A percentile compares a stretch with the other conserved stretches of the same genome.
Evolutionary conservation across 768 basidiomycete genomes (phyloP).

Genomic region (Hortiboletus campestris): DNA sequence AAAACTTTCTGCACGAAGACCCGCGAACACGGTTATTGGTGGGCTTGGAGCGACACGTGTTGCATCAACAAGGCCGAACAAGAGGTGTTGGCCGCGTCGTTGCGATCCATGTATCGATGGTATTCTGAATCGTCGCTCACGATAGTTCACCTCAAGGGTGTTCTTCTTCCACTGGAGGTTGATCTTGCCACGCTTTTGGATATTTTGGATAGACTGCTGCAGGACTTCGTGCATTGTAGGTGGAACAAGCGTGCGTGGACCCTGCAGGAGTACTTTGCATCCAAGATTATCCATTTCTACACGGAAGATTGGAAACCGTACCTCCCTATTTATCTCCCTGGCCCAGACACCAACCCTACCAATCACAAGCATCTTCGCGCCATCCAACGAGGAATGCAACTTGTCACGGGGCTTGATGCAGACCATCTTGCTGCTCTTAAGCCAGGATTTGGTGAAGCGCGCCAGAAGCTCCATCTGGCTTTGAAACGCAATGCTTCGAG

Average conservation of each 20-base stretch:
- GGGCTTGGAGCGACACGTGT: constrained; percentile 28
- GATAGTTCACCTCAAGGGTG: constrained; percentile 22
- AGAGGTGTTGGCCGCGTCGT: constrained; percentile 13
- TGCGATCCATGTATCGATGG: constrained; percentile 29
- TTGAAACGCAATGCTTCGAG: constrained; percentile 17
- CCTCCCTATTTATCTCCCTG: neutral
- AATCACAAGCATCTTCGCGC: constrained; percentile 11
- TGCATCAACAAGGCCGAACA: constrained; percentile 25
- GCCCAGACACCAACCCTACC: neutral
- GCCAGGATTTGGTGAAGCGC: constrained; percentile 6
- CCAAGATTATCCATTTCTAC: constrained; percentile 22
- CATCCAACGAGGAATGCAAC: constrained; percentile 17
- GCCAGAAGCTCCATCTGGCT: constrained; percentile 23
- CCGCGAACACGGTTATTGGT: constrained; percentile 7
- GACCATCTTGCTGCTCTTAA: neutral
- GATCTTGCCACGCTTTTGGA: neutral
- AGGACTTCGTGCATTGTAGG: constrained; percentile 7
- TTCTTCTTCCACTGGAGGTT: neutral
- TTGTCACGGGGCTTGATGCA: constrained; percentile 10
- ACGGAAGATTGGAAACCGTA: constrained; percentile 23
- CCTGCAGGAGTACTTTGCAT: constrained; percentile 23
- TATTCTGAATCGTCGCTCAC: constrained; percentile 25
- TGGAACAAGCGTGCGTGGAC: constrained; percentile 29
- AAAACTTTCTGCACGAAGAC: constrained; percentile 12
- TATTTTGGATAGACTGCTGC: neutral